phyloP scores from a whole-genome alignment of 2,329 filamentous ascomycete species.

The Fusarium albosuccineum region DNA sequence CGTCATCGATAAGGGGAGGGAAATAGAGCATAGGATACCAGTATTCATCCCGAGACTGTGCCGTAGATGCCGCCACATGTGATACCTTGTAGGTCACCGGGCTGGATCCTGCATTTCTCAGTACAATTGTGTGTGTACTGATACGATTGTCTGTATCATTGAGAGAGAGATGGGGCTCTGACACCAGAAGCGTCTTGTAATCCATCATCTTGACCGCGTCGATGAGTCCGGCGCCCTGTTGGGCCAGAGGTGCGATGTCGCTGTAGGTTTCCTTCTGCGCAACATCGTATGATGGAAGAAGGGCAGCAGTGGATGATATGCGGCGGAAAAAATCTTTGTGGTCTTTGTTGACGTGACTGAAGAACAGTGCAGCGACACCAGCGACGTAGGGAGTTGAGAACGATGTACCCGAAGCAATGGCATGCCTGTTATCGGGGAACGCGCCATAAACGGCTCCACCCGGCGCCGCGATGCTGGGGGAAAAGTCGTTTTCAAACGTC shows the following conservation, averaged over 20 bases:
- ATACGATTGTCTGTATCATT: not conserved
- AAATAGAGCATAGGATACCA: constrained; percentile 29
- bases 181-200: not conserved
- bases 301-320: not conserved
- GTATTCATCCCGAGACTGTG: constrained; percentile 16
- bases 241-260: not conserved
- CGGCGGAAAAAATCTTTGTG: not conserved
- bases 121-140: not conserved
- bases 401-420: constrained; percentile 37
- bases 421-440: constrained; percentile 24
- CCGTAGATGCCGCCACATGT: constrained; percentile 24
- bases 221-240: not conserved
- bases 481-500: constrained; percentile 41
- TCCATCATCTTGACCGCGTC: not conserved
- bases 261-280: not conserved
- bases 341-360: not conserved
- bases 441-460: constrained; percentile 12
- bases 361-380: constrained; percentile 40
- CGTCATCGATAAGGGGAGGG: constrained; percentile 17
- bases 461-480: constrained; percentile 29
- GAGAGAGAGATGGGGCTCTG: not conserved
- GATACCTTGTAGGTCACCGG: constrained; percentile 2
- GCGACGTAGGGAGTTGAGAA: constrained; percentile 40
- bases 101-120: not conserved
- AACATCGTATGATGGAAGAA: not conserved